Conservation (phyloP, 768 basidiomycete genomes). For the Suillus luteus region DNA sequence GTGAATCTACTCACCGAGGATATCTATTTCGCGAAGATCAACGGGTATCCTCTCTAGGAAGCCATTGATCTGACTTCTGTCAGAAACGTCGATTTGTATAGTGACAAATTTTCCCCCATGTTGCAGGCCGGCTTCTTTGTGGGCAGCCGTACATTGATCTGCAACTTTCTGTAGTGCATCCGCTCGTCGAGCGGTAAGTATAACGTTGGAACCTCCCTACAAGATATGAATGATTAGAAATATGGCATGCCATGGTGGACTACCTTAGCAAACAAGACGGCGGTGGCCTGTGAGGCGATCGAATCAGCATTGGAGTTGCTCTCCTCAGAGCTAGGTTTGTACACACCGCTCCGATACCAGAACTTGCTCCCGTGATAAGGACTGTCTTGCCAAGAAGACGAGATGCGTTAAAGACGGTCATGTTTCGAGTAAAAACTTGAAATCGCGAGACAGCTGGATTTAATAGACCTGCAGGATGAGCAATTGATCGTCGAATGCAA, state of each 20-base stretch:
- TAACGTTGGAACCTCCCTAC: slow-evolving; percentile 85
- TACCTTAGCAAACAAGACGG: slow-evolving; percentile 87
- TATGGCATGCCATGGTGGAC: not conserved
- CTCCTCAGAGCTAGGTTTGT: not conserved
- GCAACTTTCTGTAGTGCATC: slow-evolving; percentile 75
- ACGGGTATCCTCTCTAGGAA: slow-evolving; percentile 73
- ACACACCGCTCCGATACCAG: slow-evolving; percentile 86
- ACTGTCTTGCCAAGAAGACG: slow-evolving; percentile 84
- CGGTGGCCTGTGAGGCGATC: slow-evolving; percentile 62
- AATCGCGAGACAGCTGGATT: slow-evolving; percentile 3
- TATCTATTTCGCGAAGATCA: slow-evolving; percentile 73
- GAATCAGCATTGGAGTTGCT: slow-evolving; percentile 8
- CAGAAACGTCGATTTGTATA: slow-evolving; percentile 78
- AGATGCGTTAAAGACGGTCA: slow-evolving; percentile 83
- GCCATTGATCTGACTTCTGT: slow-evolving; percentile 67
- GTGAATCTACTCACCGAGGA: slow-evolving; percentile 61
- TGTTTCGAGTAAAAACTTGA: slow-evolving; percentile 31
- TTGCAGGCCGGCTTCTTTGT: slow-evolving; percentile 68
- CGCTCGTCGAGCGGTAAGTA: slow-evolving; percentile 77
- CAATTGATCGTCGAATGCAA: slow-evolving; percentile 2
- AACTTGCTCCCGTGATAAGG: slow-evolving; percentile 86
- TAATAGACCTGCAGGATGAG: slow-evolving; percentile 1
- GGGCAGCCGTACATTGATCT: slow-evolving; percentile 65
- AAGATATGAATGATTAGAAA: slow-evolving; percentile 1
- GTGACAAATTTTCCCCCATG: slow-evolving; percentile 78